These are phyloP conservation scores for Rhodotorula sp. DNA, from an alignment of 1,284 basidiomycete species.

Conservation along the genomic window DNA sequence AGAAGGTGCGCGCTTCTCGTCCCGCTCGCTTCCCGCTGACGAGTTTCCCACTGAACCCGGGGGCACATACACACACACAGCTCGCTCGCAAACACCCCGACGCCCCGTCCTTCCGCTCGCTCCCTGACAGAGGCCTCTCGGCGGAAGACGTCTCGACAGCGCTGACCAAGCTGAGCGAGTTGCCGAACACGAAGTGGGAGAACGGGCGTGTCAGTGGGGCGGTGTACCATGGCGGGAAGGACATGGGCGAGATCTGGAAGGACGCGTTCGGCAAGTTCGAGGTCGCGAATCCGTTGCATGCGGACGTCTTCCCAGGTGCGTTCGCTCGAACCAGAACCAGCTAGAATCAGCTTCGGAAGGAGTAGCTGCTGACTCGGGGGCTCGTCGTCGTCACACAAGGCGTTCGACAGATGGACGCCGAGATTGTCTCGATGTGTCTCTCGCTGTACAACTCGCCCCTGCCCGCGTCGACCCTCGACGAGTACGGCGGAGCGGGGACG, in stretches of 20 bases:
- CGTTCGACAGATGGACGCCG: slow-evolving; percentile 94
- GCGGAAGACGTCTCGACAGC: slow-evolving; percentile 74
- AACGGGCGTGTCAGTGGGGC: slow-evolving; percentile 66
- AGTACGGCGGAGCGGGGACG: slow-evolving; percentile 71
- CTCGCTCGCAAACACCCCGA: slow-evolving; percentile 61
- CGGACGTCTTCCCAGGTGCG: slow-evolving; percentile 76
- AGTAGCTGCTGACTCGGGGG: too few species aligned
- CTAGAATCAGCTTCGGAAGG: too few species aligned
- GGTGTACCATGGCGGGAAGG: slow-evolving; percentile 65
- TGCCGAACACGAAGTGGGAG: slow-evolving; percentile 60
- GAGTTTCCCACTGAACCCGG: slow-evolving; percentile 48
- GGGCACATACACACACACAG: too few species aligned
- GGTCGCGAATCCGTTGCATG: slow-evolving; percentile 85
- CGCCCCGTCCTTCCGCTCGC: slow-evolving; percentile 61
- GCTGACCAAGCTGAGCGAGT: slow-evolving; percentile 72
- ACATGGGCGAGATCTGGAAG: slow-evolving; percentile 58
- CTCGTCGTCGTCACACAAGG: too few species aligned
- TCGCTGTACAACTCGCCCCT: slow-evolving; percentile 56
- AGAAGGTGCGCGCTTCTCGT: slow-evolving; percentile 23
- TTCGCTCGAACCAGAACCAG: too few species aligned
- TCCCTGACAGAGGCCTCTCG: slow-evolving; percentile 67
- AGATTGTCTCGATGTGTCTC: slow-evolving; percentile 91
- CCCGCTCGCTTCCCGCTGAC: background rate
- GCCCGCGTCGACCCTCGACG: slow-evolving; percentile 45
- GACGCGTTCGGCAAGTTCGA: slow-evolving; percentile 52